phyloP scores from a whole-genome alignment of 2,329 filamentous ascomycete species.

The Pestalotiopsis sp. region DNA sequence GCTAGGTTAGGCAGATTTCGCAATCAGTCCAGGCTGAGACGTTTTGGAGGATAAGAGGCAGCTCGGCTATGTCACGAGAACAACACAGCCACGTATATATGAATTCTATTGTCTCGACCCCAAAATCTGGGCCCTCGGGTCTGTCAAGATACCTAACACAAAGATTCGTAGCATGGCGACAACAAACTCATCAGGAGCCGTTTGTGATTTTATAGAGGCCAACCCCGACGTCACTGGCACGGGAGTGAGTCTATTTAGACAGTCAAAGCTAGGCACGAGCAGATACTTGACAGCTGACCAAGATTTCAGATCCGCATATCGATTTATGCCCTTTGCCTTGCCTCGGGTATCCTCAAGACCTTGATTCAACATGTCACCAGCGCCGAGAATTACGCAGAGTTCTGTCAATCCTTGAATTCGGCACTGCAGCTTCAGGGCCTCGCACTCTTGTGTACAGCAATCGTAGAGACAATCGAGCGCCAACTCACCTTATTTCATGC shows the following conservation, averaged over 20 bases:
- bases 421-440: slow-evolving; percentile 17
- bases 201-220: slow-evolving; percentile 29
- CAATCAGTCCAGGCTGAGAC: not conserved
- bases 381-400: slow-evolving; percentile 24
- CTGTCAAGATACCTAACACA: not conserved
- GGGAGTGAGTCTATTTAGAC: slow-evolving; percentile 7
- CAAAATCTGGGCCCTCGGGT: too few species aligned
- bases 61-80: not conserved
- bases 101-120: too few species aligned
- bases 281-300: not conserved
- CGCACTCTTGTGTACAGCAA: slow-evolving; percentile 16
- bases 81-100: too few species aligned
- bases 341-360: slow-evolving; percentile 9
- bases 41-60: not conserved
- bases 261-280: not conserved
- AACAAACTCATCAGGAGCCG: not conserved
- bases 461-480: slow-evolving; percentile 12
- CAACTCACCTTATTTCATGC: slow-evolving; percentile 18
- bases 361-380: slow-evolving; percentile 28
- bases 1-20: not conserved
- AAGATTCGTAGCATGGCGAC: not conserved
- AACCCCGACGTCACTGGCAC: slow-evolving; percentile 33
- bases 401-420: slow-evolving; percentile 11
- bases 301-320: slow-evolving; percentile 13
- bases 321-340: slow-evolving; percentile 14